phyloP scores from a whole-genome alignment of 2,329 filamentous ascomycete genomes.

The Akanthomyces muscarius region DNA sequence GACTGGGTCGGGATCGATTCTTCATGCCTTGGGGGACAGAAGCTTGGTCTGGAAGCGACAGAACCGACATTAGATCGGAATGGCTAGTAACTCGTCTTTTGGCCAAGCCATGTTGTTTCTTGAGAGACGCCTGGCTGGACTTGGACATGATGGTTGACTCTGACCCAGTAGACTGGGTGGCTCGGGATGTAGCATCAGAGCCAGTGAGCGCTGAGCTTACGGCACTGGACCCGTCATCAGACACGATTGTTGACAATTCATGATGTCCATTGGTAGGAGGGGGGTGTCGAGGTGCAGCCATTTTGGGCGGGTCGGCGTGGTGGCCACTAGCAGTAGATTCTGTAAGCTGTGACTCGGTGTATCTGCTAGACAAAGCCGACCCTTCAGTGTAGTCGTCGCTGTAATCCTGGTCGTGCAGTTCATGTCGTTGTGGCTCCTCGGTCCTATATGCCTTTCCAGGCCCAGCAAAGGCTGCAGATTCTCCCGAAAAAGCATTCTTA shows the following conservation, averaged over 20 bases:
- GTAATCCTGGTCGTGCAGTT: conserved; percentile 24
- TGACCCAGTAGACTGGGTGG: conserved; percentile 48
- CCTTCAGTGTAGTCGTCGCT: conserved; percentile 24
- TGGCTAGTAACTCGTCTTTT: conserved; percentile 83
- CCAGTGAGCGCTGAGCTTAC: conserved; percentile 25
- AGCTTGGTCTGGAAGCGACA: conserved; percentile 66
- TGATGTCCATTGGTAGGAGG: conserved; percentile 54
- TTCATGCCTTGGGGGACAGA: conserved; percentile 56
- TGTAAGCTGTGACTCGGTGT: conserved; percentile 17
- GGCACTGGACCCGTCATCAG: conserved; percentile 45
- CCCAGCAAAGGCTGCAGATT: conserved; percentile 48
- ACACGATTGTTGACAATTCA: conserved; percentile 55
- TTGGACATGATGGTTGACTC: conserved; percentile 48
- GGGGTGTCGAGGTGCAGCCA: conserved; percentile 33
- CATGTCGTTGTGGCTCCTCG: conserved; percentile 38
- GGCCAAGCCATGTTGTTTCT: conserved; percentile 42
- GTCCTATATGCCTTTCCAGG: conserved; percentile 47
- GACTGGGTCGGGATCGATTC: conserved; percentile 72
- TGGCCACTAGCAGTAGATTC: neutral
- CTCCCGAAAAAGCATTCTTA: conserved; percentile 59
- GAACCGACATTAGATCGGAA: conserved; percentile 87
- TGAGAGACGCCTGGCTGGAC: conserved; percentile 42
- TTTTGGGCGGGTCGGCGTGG: conserved; percentile 21
- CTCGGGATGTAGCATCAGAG: conserved; percentile 48
- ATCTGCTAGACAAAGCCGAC: conserved; percentile 20